Evolutionary conservation across 805 yeast species (phyloP), one percentile per base, ranked within the genome.

Genomic region (Yamadazyma sp.): DNA sequence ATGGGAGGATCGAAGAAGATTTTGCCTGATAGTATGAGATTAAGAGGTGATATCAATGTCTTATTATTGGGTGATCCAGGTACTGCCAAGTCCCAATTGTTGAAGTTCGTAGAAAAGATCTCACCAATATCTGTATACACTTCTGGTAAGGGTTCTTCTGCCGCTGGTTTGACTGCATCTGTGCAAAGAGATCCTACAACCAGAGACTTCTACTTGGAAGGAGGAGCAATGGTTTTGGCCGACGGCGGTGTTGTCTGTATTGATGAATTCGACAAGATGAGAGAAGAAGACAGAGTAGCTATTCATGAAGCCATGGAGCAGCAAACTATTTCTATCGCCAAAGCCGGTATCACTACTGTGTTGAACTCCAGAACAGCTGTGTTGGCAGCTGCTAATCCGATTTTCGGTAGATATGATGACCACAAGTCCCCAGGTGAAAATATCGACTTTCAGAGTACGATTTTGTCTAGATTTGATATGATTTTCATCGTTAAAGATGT

Each of bases 291-390:
- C 63, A 77, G 99, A 57, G 98, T 93, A 25, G 98, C 99, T 0
- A 93, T 93, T 49, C 99, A 93, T 63, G 99, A 93, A 71, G 99
- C 99, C 9, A 93, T 93, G 99, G 99, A 93, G 68, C 99, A 93
- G 64, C 99, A 93, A 64, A 93, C 99, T 0, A 93, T 93, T 42
- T 91, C 98, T 10, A 90, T 93, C 59, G 99, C 99, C 21, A 93
- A 93, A 61, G 99, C 99, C 7, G 99, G 99, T 60, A 93, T 93
- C 50, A 93, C 98, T 2, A 93, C 99, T 0, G 90, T 93, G 39
- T 73, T 93, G 50, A 93, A 93, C 62, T 93, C 99, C 3, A 77
- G 99, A 64, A 93, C 99, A 0, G 82, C 95, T 23, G 99, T 93
- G 3, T 70, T 93, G 32, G 99, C 99, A 0, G 99, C 99, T 16